A percentile compares a stretch with the other conserved stretches of the same genome.
These are phyloP conservation scores for Psidium guajava DNA, from an alignment of 345 rosid genomes.

Conservation along the genomic window DNA sequence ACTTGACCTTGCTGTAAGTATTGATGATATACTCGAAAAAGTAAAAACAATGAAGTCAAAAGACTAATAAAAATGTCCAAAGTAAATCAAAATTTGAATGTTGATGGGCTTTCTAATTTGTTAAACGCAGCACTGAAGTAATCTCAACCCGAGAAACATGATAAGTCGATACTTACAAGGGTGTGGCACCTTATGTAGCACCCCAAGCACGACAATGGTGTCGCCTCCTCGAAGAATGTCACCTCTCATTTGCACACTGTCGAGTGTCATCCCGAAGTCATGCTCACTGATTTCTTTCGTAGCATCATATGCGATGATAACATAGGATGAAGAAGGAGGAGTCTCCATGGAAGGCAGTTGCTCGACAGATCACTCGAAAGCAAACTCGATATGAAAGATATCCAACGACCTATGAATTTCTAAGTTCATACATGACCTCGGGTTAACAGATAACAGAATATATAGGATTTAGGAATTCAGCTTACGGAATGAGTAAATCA, in stretches of 20 bases:
- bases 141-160: not conserved
- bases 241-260: constrained; percentile 16
- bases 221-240: constrained; percentile 45
- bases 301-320: constrained; percentile 45
- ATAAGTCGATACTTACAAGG: constrained; percentile 31
- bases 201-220: constrained; percentile 37
- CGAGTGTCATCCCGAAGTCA: constrained; percentile 23
- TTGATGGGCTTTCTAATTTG: not conserved
- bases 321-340: constrained; percentile 18
- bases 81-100: not conserved
- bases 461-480: not conserved
- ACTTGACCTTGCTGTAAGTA: not conserved
- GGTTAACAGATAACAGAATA: not conserved
- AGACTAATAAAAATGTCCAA: not conserved
- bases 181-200: constrained; percentile 37
- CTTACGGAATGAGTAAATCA: not conserved
- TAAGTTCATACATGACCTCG: not conserved
- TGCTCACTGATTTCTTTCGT: constrained; percentile 32
- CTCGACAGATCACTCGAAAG: not conserved
- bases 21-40: not conserved
- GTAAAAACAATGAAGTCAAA: not conserved
- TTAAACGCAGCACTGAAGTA: not conserved
- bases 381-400: not conserved
- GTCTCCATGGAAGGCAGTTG: constrained; percentile 15
- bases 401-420: not conserved